Percentiles rank a stretch among this genome's conserved stretches.
Conservation (phyloP, 2,329 filamentous ascomycete genomes). For the Fusarium chaquense region DNA sequence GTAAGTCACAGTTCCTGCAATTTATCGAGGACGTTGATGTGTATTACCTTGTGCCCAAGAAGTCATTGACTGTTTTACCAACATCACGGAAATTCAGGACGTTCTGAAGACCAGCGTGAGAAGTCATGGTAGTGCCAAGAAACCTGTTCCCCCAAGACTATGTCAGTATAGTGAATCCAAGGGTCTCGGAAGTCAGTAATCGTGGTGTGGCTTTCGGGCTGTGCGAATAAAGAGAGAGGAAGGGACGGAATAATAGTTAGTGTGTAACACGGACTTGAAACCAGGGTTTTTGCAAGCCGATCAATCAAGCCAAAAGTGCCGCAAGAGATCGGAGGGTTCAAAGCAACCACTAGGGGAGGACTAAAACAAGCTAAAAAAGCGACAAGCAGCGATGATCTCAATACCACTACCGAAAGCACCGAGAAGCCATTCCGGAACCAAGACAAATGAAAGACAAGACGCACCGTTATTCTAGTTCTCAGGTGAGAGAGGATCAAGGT, state of each 20-base stretch:
- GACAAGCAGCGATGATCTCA: constrained; percentile 31
- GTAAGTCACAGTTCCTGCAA: neutral
- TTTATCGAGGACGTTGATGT: neutral
- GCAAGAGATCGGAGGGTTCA: constrained; percentile 32
- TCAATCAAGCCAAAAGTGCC: constrained; percentile 27
- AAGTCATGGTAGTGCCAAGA: constrained; percentile 36
- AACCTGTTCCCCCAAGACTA: neutral
- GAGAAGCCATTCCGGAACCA: constrained; percentile 27
- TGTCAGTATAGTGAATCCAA: neutral
- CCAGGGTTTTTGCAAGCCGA: constrained; percentile 33
- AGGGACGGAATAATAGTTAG: constrained; percentile 8
- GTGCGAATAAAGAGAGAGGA: constrained; percentile 6
- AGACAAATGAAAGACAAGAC: constrained; percentile 21
- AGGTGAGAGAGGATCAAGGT: constrained; percentile 20
- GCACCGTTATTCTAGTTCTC: constrained; percentile 16
- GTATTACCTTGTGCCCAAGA: constrained; percentile 65
- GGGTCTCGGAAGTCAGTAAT: constrained; percentile 1
- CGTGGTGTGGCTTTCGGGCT: constrained; percentile 1
- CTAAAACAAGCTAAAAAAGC: constrained; percentile 28
- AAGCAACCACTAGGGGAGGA: constrained; percentile 18
- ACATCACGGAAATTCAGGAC: constrained; percentile 84
- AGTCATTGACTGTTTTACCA: constrained; percentile 73
- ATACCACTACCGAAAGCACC: constrained; percentile 35
- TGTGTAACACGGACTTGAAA: constrained; percentile 20
- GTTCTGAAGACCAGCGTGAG: constrained; percentile 39